Evolutionary conservation across 805 yeast genomes (phyloP), one percentile per base, ranked within the genome.

Genomic region (Candida cerambycidarum): DNA sequence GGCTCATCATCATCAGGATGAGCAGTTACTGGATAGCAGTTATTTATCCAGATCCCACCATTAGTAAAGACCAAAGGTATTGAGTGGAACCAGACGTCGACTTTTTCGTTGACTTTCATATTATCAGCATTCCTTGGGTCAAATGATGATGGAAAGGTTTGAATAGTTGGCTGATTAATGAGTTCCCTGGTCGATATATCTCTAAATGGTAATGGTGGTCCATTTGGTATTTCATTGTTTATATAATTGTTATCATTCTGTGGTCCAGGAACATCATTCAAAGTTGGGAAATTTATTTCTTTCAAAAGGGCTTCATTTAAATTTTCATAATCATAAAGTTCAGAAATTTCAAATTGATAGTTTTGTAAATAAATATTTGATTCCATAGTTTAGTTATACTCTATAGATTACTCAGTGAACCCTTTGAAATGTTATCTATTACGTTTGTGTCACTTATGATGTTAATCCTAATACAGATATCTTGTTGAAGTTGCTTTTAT

Each of bases 101-200:
- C 85, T 53, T 85, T 85, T 53, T 85, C 92, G 37, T 62, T 66
- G 47, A 73, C 76, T 1, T 80, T 71, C 89, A 85, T 84, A 57
- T 79, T 81, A 7, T 74, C 63, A 2, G 80, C 79, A 23, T 62
- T 61, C 53, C 88, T 69, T 10, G 92, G 92, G 45, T 83, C 74
- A 55, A 85, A 83, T 11, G 55, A 53, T 8, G 18, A 12, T 1
- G 64, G 46, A 13, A 39, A 39, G 5, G 37, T n/a, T 19, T 11
- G n/a, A n/a, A n/a, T 10, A 15, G 21, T 9, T 16, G n/a, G n/a
- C 16, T 29, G 16, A 16, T 15, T 8, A 21, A 21, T 21, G 5
- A 21, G 23, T 21, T 21, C 23, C 8, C 23, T 21, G 5, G 23
- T 25, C n/a, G n/a, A 11, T 11, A 21, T 21, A 6, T 25, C 29